Evolutionary conservation across 1,284 basidiomycete genomes (phyloP).

Genomic region (Peniophora sp.): DNA sequence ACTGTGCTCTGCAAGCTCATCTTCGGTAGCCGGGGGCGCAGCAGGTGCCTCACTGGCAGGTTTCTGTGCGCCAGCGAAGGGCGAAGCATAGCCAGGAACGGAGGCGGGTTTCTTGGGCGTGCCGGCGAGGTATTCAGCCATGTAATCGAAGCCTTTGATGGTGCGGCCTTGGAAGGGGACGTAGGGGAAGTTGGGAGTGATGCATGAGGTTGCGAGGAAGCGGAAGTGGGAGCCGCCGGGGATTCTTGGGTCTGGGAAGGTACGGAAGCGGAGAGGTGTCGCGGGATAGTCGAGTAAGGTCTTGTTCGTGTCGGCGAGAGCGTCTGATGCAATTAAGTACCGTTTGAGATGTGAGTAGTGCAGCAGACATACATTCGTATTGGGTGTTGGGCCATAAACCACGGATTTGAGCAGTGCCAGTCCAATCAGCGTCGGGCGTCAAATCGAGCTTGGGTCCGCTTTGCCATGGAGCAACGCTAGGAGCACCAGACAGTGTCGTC

Average conservation of each 20-base stretch:
- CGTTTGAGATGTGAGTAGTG: not conserved
- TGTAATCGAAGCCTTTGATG: slow-evolving; percentile 63
- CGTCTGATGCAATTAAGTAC: slow-evolving; percentile 31
- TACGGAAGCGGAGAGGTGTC: slow-evolving; percentile 51
- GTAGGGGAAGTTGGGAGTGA: slow-evolving; percentile 62
- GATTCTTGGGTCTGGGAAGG: slow-evolving; percentile 61
- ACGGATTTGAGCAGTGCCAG: slow-evolving; percentile 43
- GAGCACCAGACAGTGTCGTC: slow-evolving; percentile 8
- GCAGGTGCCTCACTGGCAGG: not conserved
- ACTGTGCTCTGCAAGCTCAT: not conserved
- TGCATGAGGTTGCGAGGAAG: slow-evolving; percentile 59
- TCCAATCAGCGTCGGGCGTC: slow-evolving; percentile 53
- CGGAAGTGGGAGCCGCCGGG: slow-evolving; percentile 47
- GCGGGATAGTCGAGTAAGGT: slow-evolving; percentile 41
- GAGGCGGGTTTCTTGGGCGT: slow-evolving; percentile 19
- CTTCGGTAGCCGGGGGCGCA: not conserved
- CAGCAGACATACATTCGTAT: slow-evolving; percentile 57
- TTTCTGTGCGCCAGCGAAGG: not conserved
- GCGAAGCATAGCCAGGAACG: slow-evolving; percentile 1
- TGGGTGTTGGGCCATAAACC: slow-evolving; percentile 63
- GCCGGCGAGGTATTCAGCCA: slow-evolving; percentile 41
- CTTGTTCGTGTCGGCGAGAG: slow-evolving; percentile 37
- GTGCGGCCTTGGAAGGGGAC: slow-evolving; percentile 40
- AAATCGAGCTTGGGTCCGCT: slow-evolving; percentile 44
- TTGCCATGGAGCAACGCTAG: slow-evolving; percentile 33